These are phyloP conservation scores for Cladosporium sp. DNA, from an alignment of 2,329 filamentous ascomycete genomes.

Conservation along the genomic window DNA sequence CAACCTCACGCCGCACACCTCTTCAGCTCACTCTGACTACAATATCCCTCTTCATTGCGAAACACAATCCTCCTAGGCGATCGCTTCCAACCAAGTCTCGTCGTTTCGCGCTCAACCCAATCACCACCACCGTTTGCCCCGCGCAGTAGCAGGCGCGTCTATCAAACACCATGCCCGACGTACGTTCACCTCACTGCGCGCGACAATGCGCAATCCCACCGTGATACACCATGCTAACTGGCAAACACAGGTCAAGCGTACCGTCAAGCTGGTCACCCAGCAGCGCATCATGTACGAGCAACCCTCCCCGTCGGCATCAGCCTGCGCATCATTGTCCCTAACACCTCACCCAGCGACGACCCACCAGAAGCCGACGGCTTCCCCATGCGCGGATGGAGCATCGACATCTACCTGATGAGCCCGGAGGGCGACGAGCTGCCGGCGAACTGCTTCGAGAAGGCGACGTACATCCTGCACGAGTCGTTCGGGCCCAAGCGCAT, in stretches of 20 bases:
- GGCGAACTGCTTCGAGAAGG: constrained; percentile 86
- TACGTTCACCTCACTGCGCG: constrained; percentile 21
- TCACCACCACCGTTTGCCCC: constrained; percentile 7
- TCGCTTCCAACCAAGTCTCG: background rate
- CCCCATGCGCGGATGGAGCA: constrained; percentile 89
- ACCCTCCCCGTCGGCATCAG: background rate
- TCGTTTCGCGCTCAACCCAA: constrained; percentile 11
- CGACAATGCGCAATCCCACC: background rate
- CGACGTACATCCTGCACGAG: constrained; percentile 87
- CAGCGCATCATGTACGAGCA: constrained; percentile 72
- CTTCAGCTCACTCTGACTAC: background rate
- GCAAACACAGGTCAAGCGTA: constrained; percentile 66
- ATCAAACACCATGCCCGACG: constrained; percentile 33
- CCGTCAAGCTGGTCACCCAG: constrained; percentile 88
- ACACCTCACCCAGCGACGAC: constrained; percentile 57
- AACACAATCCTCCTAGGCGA: too few relatives aligned
- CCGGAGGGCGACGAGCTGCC: constrained; percentile 80
- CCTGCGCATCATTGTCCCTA: constrained; percentile 15
- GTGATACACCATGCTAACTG: constrained; percentile 7
- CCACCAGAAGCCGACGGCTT: constrained; percentile 82
- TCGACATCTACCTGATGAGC: constrained; percentile 79
- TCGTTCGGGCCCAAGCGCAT: constrained; percentile 74
- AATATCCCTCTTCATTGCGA: too few relatives aligned
- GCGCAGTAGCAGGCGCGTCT: constrained; percentile 10
- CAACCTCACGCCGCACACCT: background rate